These are phyloP conservation scores for Neurospora cerealis DNA, from an alignment of 495 filamentous ascomycete genomes.

Conservation along the genomic window DNA sequence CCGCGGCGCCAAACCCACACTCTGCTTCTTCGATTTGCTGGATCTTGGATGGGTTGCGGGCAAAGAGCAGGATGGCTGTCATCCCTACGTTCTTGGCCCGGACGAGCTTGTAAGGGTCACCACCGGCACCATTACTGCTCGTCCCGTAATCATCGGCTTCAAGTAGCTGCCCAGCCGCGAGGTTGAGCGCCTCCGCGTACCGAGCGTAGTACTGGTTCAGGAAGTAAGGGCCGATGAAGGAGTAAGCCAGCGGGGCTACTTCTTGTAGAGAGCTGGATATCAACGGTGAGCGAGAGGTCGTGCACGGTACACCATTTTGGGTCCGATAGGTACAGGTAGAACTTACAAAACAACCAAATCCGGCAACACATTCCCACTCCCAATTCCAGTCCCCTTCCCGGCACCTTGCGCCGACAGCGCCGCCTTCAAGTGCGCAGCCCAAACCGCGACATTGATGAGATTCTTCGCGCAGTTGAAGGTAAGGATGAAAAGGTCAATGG, in stretches of 20 bases:
- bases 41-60: conserved; percentile 46
- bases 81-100: conserved; percentile 65
- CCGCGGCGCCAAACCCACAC: conserved; percentile 68
- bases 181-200: conserved; percentile 57
- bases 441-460: conserved; percentile 50
- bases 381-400: conserved; percentile 1
- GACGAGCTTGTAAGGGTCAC: conserved; percentile 36
- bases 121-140: not conserved
- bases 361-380: conserved; percentile 39
- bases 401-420: conserved; percentile 37
- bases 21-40: conserved; percentile 56
- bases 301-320: no score
- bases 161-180: conserved; percentile 40
- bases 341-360: conserved; percentile 54
- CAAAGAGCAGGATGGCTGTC: conserved; percentile 81
- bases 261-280: conserved; percentile 65
- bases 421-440: conserved; percentile 62
- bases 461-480: conserved; percentile 84
- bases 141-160: conserved; percentile 4
- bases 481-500: conserved; percentile 56
- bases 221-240: conserved; percentile 78
- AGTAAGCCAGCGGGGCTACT: conserved; percentile 69
- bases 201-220: conserved; percentile 65
- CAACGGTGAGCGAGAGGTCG: not conserved
- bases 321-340: no score